Conservation (phyloP, 305 asterid species). For the Vinca major region DNA sequence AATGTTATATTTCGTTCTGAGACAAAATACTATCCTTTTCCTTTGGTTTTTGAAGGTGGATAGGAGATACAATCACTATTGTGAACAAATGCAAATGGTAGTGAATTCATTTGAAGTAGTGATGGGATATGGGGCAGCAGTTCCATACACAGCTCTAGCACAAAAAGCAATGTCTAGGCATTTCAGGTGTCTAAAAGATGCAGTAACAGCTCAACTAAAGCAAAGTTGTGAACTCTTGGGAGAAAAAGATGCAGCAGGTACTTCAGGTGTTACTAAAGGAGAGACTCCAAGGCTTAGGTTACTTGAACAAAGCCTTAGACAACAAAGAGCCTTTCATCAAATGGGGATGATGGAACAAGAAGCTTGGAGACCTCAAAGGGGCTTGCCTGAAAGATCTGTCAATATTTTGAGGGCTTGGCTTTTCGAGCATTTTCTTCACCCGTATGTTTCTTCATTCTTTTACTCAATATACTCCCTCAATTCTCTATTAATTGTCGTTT, state of each 20-base stretch:
- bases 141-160: conserved; percentile 77
- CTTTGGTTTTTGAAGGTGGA: conserved; percentile 44
- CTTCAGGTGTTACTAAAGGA: conserved; percentile 73
- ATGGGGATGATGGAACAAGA: conserved; percentile 99
- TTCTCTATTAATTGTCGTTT: too few species aligned
- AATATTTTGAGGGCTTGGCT: conserved; percentile 94
- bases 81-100: conserved; percentile 97
- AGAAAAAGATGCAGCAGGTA: conserved; percentile 55
- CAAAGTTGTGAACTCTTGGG: conserved; percentile 68
- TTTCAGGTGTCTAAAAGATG: conserved; percentile 81
- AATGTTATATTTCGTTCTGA: too few species aligned
- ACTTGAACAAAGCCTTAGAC: conserved; percentile 75
- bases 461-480: too few species aligned
- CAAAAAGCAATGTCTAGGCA: conserved; percentile 97
- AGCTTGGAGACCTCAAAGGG: conserved; percentile 96
- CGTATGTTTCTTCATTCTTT: conserved; percentile 42
- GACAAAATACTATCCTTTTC: too few species aligned
- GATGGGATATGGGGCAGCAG: conserved; percentile 91
- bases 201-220: conserved; percentile 60
- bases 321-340: conserved; percentile 77
- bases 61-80: conserved; percentile 77
- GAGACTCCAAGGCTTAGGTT: conserved; percentile 80
- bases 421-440: conserved; percentile 91
- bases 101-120: conserved; percentile 91
- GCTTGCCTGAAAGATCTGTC: conserved; percentile 88